Base-by-base conservation (phyloP, 1,139 yeast species). In the Pichia norvegensis region DNA sequence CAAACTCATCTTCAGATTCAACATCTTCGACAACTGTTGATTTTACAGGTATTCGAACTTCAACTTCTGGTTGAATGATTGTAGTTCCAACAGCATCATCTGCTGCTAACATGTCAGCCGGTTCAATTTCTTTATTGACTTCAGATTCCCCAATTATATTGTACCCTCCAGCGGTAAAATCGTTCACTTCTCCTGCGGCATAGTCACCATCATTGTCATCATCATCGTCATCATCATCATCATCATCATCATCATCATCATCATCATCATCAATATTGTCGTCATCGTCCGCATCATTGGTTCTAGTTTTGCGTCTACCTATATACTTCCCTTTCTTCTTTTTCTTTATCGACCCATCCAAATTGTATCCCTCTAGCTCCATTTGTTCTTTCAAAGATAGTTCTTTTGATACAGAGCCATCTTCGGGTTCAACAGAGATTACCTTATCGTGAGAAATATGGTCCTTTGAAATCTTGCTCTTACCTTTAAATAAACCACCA, bases 401-500 rank as follows among this genome's bases (percentile, higher is more conserved):
- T 3, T 45, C 45, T 4, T 11, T 19, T 1, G 16, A 4, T 7
- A 29, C 19, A 3, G 17, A 4, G 13, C 36, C 22, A 2, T 40
- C 38, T 1, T 4, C 21, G 23, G n/a, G 13, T 1, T 33, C 42
- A 8, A 8, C 35, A 2, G 10, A 11, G 4, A 16, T 33, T 5
- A 41, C 10, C 17, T 41, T 43, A 10, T 43, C 36, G 22, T 50
- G 52, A 2, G 53, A 45, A 13, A 53, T 37, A 33, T 49, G 51
- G 36, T 54, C 57, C 25, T 45, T 49, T 2, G 57, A 48, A 19
- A 55, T 54, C 29, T 53, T 51, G 19, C 54, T 51, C 43, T 53
- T 54, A 23, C 49, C 40, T 8, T 48, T 40, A 35, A 54, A 54
- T 8, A 54, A 29, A 31, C 42, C 42, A 14, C 40, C 41, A 20